phyloP scores from a whole-genome alignment of 495 filamentous ascomycete species.

The Neurospora cerealis region DNA sequence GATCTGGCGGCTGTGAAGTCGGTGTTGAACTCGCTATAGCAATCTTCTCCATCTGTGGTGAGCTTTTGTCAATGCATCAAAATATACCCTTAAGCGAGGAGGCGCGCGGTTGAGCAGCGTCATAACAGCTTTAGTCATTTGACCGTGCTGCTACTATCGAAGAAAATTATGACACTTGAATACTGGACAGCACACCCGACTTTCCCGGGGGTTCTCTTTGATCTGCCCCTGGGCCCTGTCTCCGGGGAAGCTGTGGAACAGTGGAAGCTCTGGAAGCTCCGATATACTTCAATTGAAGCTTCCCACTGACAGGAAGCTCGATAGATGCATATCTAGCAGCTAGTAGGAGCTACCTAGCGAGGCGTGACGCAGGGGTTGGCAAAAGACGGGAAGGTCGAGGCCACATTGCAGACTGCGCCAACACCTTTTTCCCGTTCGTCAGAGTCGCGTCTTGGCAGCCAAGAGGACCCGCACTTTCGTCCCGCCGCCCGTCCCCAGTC shows the following conservation, averaged over 20 bases:
- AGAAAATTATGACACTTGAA: not conserved
- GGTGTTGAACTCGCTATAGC: slow-evolving; percentile 26
- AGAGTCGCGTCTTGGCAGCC: not conserved
- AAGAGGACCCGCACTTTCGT: not conserved
- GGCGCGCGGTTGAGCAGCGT: not conserved
- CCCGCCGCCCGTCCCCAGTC: not conserved
- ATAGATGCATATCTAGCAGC: not conserved
- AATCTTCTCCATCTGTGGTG: not conserved
- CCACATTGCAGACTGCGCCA: slow-evolving; percentile 14
- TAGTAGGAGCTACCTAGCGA: not conserved
- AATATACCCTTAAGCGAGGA: not conserved
- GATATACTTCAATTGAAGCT: not conserved
- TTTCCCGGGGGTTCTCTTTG: not conserved
- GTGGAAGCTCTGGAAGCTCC: not conserved
- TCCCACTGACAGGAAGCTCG: not conserved
- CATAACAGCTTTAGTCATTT: not conserved
- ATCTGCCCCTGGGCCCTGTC: not conserved
- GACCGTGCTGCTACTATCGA: not conserved
- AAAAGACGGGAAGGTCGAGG: not conserved
- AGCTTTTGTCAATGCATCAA: not conserved
- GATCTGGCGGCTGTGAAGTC: slow-evolving; percentile 44
- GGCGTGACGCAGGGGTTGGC: not conserved
- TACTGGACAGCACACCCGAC: not conserved
- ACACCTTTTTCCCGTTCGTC: not conserved
- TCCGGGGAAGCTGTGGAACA: not conserved